phyloP scores from a whole-genome alignment of 495 filamentous ascomycete genomes.

The Aspergillus avenaceus region DNA sequence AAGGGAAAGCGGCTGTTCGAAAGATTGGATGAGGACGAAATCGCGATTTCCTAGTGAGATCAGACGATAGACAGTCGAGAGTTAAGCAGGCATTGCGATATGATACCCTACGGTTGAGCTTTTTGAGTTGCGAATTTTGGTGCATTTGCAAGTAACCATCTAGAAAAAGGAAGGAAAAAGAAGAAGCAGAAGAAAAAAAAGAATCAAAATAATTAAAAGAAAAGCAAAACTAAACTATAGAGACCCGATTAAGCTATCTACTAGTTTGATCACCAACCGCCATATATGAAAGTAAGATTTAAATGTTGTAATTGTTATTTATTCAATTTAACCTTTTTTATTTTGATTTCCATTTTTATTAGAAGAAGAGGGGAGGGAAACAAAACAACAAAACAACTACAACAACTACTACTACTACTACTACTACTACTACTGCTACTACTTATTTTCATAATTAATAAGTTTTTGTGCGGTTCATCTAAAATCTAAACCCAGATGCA shows the following conservation, averaged over 20 bases:
- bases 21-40: conserved; percentile 4
- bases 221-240: neutral
- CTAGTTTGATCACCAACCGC: too few relatives aligned
- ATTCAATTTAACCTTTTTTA: neutral
- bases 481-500: too few relatives aligned
- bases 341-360: neutral
- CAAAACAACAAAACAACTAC: too few relatives aligned
- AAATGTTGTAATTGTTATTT: too few relatives aligned
- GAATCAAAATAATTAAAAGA: neutral
- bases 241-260: neutral
- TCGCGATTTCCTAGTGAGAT: conserved; percentile 12
- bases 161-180: neutral
- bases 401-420: too few relatives aligned
- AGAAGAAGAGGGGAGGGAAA: too few relatives aligned
- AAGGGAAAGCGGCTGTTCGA: neutral
- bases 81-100: conserved; percentile 49
- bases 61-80: conserved; percentile 41
- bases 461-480: too few relatives aligned
- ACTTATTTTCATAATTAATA: too few relatives aligned
- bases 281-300: too few relatives aligned
- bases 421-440: too few relatives aligned
- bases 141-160: conserved; percentile 20
- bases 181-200: conserved; percentile 13
- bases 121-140: conserved; percentile 29
- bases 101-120: conserved; percentile 49